Conservation (phyloP, 345 rosid genomes). For the Arabidopsis thaliana region TAIR10.1 NC_003075.7:14734501-14735000, state of each 20-base stretch:
- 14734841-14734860: constrained; percentile 36
- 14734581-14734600: constrained; percentile 28
- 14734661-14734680: neutral
- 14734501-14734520: neutral
- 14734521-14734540: constrained; percentile 34
- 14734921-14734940: constrained; percentile 26
- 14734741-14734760: constrained; percentile 22
- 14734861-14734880: constrained; percentile 31
- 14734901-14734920: constrained; percentile 43
- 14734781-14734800: constrained; percentile 26
- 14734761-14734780: constrained; percentile 20
- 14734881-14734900: constrained; percentile 22
- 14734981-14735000: neutral
- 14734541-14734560: neutral
- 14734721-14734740: constrained; percentile 3
- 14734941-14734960: neutral
- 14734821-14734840: constrained; percentile 30
- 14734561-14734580: constrained; percentile 38
- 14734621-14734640: constrained; percentile 28
- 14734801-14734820: constrained; percentile 28
- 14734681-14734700: constrained; percentile 14
- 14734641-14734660: constrained; percentile 20
- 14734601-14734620: constrained; percentile 14
- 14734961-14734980: constrained; percentile 38
- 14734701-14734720: constrained; percentile 33